Percentiles rank a stretch among this genome's conserved stretches.
These are phyloP conservation scores for Gracilaria domingensis DNA, from an alignment of 23 red algal species.

Conservation along the genomic window DNA sequence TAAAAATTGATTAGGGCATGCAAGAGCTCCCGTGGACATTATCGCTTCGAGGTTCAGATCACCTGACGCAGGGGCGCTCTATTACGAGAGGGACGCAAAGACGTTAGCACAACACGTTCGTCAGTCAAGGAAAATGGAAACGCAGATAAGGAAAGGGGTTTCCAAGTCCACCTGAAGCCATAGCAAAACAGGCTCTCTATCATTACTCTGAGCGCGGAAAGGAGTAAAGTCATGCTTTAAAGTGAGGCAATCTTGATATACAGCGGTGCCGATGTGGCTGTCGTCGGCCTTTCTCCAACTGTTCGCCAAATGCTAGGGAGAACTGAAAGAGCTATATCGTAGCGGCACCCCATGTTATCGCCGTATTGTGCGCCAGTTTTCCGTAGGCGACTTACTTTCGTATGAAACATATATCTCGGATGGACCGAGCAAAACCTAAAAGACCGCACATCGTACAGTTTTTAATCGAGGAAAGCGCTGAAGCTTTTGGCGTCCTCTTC, in stretches of 20 bases:
- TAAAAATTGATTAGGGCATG: slow-evolving; percentile 1
- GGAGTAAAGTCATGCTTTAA: neutral
- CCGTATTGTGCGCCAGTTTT: slow-evolving; percentile 80
- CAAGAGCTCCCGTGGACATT: slow-evolving; percentile 1
- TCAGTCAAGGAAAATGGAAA: neutral
- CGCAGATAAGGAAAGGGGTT: slow-evolving; percentile 7
- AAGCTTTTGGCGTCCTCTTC: slow-evolving; percentile 60
- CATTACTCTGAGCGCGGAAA: slow-evolving; percentile 30
- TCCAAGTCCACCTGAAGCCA: neutral
- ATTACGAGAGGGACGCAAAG: neutral
- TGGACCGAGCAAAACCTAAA: slow-evolving; percentile 76
- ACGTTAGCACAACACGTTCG: neutral
- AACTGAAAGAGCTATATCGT: slow-evolving; percentile 55
- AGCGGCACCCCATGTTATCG: slow-evolving; percentile 71
- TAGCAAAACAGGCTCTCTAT: neutral
- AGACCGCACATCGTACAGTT: slow-evolving; percentile 65
- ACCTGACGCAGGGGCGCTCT: neutral
- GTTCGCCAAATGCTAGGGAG: slow-evolving; percentile 78
- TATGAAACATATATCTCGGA: slow-evolving; percentile 89
- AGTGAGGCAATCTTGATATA: slow-evolving; percentile 25
- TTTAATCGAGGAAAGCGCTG: slow-evolving; percentile 71
- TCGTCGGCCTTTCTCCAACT: slow-evolving; percentile 90
- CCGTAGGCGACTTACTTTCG: slow-evolving; percentile 94
- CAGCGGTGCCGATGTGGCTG: slow-evolving; percentile 94
- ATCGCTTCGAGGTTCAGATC: neutral